Evolutionary conservation across 2,329 filamentous ascomycete species (phyloP).

Genomic region (Fusarium lateritium): DNA sequence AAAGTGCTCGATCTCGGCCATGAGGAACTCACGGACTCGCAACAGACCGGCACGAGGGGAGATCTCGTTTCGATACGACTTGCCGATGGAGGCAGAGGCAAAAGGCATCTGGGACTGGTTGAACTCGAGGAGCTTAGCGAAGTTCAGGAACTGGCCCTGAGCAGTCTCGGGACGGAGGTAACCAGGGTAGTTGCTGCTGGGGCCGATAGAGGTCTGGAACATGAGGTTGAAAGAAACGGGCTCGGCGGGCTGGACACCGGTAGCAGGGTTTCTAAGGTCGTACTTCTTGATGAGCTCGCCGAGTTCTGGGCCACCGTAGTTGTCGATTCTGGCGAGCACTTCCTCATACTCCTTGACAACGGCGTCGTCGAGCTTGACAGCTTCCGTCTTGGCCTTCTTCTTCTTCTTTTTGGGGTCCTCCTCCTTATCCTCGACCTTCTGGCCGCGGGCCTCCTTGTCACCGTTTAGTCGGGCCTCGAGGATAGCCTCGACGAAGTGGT

Average conservation of each 20-base stretch:
- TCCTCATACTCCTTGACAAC: conserved; percentile 92
- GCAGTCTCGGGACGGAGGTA: conserved; percentile 95
- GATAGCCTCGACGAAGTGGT: conserved; percentile 96
- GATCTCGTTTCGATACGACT: conserved; percentile 98
- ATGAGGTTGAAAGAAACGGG: conserved; percentile 98
- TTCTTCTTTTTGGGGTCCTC: conserved; percentile 82
- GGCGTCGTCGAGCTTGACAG: conserved; percentile 87
- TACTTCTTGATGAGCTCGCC: conserved; percentile 91
- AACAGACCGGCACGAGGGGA: conserved; percentile 92
- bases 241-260: conserved; percentile 80
- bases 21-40: conserved; percentile 95
- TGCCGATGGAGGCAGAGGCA: conserved; percentile 96
- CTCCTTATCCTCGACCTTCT: conserved; percentile 84
- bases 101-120: conserved; percentile 97
- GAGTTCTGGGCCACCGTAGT: conserved; percentile 90
- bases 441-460: conserved; percentile 91
- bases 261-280: conserved; percentile 89
- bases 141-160: conserved; percentile 98
- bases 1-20: conserved; percentile 99
- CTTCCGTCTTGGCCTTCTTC: conserved; percentile 88
- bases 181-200: conserved; percentile 87
- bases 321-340: conserved; percentile 92
- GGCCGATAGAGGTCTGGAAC: conserved; percentile 97
- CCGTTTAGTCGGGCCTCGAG: conserved; percentile 89
- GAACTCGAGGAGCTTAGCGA: conserved; percentile 95